These are phyloP conservation scores for Microbotryomycetes sp. DNA, from an alignment of 1,284 basidiomycete genomes.

Conservation along the genomic window DNA sequence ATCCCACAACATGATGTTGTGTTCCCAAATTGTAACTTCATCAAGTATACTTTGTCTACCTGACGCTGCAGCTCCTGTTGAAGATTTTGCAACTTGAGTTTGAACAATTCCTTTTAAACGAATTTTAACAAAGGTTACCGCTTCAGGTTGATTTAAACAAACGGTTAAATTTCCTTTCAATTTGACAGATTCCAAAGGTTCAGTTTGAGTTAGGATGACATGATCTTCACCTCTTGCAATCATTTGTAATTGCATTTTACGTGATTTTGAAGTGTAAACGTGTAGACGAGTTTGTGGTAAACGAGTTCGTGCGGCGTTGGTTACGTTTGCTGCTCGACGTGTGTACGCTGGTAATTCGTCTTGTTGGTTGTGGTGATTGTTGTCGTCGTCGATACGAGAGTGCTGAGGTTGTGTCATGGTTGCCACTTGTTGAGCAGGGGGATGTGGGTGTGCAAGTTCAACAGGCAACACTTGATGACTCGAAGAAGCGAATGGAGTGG, in stretches of 20 bases:
- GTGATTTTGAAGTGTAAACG: conserved; percentile 3
- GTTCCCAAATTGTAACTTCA: conserved; percentile 18
- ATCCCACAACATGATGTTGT: conserved; percentile 12
- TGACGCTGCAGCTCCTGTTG: conserved; percentile 5
- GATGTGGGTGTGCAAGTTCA: too few relatives aligned
- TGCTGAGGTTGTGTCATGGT: too few relatives aligned
- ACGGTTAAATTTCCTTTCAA: conserved; percentile 9
- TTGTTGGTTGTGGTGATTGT: too few relatives aligned
- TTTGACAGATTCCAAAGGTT: conserved; percentile 2
- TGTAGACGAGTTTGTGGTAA: conserved; percentile 12
- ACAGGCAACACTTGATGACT: not conserved
- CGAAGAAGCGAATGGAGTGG: not conserved
- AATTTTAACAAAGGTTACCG: conserved; percentile 20
- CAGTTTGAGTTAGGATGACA: conserved; percentile 19
- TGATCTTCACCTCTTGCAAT: conserved; percentile 17
- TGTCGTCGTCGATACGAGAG: too few relatives aligned
- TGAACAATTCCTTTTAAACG: conserved; percentile 27
- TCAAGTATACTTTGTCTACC: conserved; percentile 24
- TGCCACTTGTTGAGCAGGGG: too few relatives aligned
- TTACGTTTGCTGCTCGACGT: not conserved
- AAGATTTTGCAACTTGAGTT: conserved; percentile 21
- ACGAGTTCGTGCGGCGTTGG: not conserved
- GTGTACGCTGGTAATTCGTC: conserved; percentile 1
- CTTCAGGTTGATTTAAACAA: conserved; percentile 10
- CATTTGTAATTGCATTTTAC: conserved; percentile 17